Conservation (phyloP, 768 basidiomycete genomes). For the Candolleomyces efflorescens region DNA sequence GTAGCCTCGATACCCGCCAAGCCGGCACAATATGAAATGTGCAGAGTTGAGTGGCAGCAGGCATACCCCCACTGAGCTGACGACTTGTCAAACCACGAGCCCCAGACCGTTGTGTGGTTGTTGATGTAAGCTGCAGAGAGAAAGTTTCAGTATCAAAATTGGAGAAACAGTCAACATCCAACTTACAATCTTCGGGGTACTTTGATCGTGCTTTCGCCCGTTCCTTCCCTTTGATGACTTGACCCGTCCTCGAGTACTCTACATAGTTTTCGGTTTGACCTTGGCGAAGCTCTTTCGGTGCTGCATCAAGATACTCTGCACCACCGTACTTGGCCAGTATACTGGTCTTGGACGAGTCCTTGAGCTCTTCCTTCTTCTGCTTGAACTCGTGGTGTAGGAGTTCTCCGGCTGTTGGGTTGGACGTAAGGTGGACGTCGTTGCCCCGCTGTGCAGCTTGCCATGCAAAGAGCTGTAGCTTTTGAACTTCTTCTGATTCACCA, state of each 20-base stretch:
- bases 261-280: conserved; percentile 98
- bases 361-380: conserved; percentile 88
- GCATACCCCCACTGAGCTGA: conserved; percentile 85
- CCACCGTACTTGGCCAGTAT: conserved; percentile 94
- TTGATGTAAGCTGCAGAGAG: conserved; percentile 67
- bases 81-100: conserved; percentile 82
- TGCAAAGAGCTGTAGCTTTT: conserved; percentile 91
- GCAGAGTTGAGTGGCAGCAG: conserved; percentile 87
- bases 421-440: conserved; percentile 92
- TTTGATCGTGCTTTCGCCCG: conserved; percentile 84
- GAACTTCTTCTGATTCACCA: conserved; percentile 91
- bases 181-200: conserved; percentile 93
- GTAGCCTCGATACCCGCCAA: conserved; percentile 76
- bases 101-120: conserved; percentile 97
- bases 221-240: conserved; percentile 89
- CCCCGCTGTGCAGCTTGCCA: conserved; percentile 94
- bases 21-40: conserved; percentile 91
- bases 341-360: conserved; percentile 83
- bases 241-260: conserved; percentile 91
- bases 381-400: conserved; percentile 87
- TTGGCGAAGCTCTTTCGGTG: conserved; percentile 88
- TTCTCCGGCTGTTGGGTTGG: conserved; percentile 95
- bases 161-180: neutral
- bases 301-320: conserved; percentile 82
- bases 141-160: neutral